These are phyloP conservation scores for Mucor circinelloides DNA, from an alignment of 371 early-diverging fungal genomes.

Conservation along the genomic window DNA sequence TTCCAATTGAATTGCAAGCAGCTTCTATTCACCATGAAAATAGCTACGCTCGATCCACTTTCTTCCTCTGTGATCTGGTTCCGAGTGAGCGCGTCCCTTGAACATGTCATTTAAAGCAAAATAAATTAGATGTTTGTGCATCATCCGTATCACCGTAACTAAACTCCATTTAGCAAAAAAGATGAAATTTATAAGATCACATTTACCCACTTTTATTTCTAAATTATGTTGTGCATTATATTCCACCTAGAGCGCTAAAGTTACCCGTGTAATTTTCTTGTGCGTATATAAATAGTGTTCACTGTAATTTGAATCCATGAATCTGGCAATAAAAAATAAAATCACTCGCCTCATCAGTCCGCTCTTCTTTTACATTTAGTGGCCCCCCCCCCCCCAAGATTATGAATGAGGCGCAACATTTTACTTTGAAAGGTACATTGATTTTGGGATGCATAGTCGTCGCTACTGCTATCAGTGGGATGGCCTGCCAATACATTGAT, in stretches of 20 bases:
- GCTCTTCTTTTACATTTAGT: no score
- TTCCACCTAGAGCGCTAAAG: background rate
- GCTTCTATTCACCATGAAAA: background rate
- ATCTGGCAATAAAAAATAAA: no score
- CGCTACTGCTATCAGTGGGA: background rate
- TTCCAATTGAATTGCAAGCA: background rate
- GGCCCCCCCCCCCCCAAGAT: no score
- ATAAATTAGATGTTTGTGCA: background rate
- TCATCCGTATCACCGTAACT: background rate
- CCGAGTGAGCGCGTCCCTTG: background rate
- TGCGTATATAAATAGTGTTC: no score
- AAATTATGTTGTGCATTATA: background rate
- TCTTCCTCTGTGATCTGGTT: background rate
- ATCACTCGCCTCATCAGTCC: no score
- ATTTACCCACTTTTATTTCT: background rate
- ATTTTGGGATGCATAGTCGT: background rate
- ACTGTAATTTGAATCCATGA: no score
- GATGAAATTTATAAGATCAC: background rate
- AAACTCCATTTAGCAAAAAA: background rate
- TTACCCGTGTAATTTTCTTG: background rate
- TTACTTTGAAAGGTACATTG: no score
- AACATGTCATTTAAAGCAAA: background rate
- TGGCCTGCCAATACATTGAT: background rate
- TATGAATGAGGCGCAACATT: no score
- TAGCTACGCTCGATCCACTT: background rate